Base-by-base conservation (phyloP, 2,329 filamentous ascomycete genomes). In the Aspergillus viridinutans region DNA sequence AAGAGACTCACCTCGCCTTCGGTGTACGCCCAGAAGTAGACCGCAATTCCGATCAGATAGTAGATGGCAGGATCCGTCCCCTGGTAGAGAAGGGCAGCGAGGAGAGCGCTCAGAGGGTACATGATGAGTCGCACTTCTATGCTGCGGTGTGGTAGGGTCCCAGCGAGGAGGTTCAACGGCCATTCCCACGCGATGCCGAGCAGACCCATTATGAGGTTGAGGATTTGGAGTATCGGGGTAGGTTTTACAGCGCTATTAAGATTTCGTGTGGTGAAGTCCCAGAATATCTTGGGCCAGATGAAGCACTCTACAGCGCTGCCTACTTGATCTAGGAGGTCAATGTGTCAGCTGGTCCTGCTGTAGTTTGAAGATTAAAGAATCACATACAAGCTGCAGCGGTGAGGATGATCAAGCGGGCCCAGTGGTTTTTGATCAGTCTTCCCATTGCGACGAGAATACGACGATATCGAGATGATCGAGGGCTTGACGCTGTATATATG, bases 241-340 rank as follows among this genome's bases (percentile, higher is more conserved):
- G 93, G 93, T 69, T 89, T 92, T 60, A 97, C 90, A 50, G 89
- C 90, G 55, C 80, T 82, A 71, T 99, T 90, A 66, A 99, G 86
- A 67, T 90, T 92, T 70, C 90, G 92, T 59, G 93, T 97, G 64
- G 94, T 78, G 74, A 96, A 96, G 76, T 99, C 94, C 89, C 90
- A 99, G 78, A 99, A 96, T 71, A 99, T 88, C 76, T 99, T 99
- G 64, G 94, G 94, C 92, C 92, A 99, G 84, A 99, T 93, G 83
- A 94, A 96, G 69, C 85, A 87, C 78, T 95, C 85, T 56, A 99
- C 78, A 17, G 89, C 87, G 59, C 92, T 92, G 58, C 81, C 86
- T 61, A 97, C 76, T 84, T 99, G 94, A 74, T 96, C 92, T 96
- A 69, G 42, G 48, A 8, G 32, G n/a, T 20, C 42, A 17, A 49